A percentile compares a stretch with the other conserved stretches of the same genome.
Evolutionary conservation across 2,329 filamentous ascomycete species (phyloP).

Genomic region (Venturia asperata): DNA sequence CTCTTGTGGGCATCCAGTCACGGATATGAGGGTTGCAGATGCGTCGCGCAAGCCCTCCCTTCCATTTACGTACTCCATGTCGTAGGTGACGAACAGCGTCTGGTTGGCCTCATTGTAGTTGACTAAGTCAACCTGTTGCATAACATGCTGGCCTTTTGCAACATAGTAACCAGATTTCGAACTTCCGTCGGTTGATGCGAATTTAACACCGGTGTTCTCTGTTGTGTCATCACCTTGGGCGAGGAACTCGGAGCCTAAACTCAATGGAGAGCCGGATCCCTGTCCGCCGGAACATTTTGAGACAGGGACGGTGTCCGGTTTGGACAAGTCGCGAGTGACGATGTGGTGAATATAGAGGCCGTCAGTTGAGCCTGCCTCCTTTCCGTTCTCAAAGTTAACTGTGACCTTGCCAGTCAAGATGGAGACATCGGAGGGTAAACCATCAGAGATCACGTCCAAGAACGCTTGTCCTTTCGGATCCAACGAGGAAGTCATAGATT

Average conservation of each 20-base stretch:
- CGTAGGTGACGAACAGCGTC: neutral
- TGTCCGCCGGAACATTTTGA: neutral
- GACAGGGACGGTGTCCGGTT: neutral
- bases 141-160: neutral
- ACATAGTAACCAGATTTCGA: neutral
- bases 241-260: neutral
- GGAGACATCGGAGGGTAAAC: neutral
- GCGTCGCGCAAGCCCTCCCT: conserved; percentile 9
- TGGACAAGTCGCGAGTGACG: neutral
- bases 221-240: neutral
- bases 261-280: neutral
- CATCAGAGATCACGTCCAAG: neutral
- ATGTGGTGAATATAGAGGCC: conserved; percentile 17
- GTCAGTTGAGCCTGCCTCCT: neutral
- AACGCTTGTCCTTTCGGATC: conserved; percentile 12
- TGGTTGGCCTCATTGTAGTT: neutral
- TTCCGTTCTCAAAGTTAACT: neutral
- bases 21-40: neutral
- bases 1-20: neutral
- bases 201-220: neutral
- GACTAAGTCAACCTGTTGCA: neutral
- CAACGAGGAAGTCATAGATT: neutral
- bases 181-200: neutral
- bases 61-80: conserved; percentile 3
- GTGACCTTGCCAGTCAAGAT: conserved; percentile 8